phyloP scores from a whole-genome alignment of 257 asterid species.

The Fraxinus excelsior region DNA sequence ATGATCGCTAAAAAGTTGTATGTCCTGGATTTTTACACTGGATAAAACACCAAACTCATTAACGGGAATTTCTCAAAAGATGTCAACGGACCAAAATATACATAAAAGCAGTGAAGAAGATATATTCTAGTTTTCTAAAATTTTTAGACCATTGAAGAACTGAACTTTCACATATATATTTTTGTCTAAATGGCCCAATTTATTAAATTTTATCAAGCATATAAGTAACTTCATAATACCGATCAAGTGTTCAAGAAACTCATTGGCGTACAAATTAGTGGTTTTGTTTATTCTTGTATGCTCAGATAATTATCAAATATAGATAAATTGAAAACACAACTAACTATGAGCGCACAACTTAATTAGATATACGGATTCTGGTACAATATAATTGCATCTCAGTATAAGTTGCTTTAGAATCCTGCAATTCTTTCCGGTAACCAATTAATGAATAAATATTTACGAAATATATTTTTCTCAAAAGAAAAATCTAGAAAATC shows the following conservation, averaged over 20 bases:
- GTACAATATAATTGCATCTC: constrained; percentile 4
- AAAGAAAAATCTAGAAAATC: constrained; percentile 8
- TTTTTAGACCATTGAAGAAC: constrained; percentile 7
- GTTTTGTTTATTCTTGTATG: background rate
- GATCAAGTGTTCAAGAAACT: background rate
- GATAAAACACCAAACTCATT: constrained; percentile 32
- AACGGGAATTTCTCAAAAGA: constrained; percentile 26
- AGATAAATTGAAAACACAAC: constrained; percentile 1
- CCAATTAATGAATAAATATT: background rate
- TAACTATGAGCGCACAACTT: constrained; percentile 4
- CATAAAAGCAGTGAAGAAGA: background rate
- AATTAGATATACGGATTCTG: background rate
- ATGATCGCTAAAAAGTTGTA: constrained; percentile 72
- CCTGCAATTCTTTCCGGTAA: background rate
- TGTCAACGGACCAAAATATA: constrained; percentile 11
- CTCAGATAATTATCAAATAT: constrained; percentile 1
- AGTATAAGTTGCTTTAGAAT: background rate
- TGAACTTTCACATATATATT: constrained; percentile 22
- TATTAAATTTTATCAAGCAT: constrained; percentile 9
- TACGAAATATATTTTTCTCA: background rate
- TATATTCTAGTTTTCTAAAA: constrained; percentile 11
- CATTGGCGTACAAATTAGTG: constrained; percentile 1
- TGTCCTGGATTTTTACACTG: constrained; percentile 84
- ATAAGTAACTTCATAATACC: constrained; percentile 11
- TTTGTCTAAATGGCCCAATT: constrained; percentile 7